Evolutionary conservation across 2,329 filamentous ascomycete genomes (phyloP), one percentile per base, ranked within the genome.

Genomic region (Colletotrichum salicis): DNA sequence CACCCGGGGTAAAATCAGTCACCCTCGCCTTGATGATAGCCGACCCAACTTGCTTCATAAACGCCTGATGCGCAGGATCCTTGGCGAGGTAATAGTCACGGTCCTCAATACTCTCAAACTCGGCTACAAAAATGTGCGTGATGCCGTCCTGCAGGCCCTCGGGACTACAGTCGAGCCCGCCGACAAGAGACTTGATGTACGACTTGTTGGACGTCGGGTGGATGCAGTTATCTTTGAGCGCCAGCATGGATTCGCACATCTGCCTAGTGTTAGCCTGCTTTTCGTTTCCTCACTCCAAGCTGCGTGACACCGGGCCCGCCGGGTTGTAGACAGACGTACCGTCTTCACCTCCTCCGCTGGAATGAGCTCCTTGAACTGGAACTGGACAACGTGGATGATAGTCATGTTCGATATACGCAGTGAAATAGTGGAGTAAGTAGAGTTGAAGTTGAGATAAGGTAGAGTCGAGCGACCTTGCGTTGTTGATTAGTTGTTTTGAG

Each of bases 121-220:
- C 88, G 27, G 87, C 86, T 2, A 95, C 86, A 73, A 94, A 94
- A 0, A 85, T 90, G 77, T 95, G 92, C 0, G 91, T 91, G 62
- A 92, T 88, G 0, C 88, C 91, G 60, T 86, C 84, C 81, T 90
- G 86, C 7, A 86, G 77, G 6, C 88, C 88, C 79, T 93, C 91
- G 0, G 85, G 84, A 33, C 88, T 91, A 73, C 89, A 91, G 76
- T 94, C 88, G 60, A 80, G 81, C 1, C 92, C 92, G 1, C 90
- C 91, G 3, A 84, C 84, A 24, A 86, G 81, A 0, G 86, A 86
- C 73, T 85, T 86, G 72, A 94, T 86, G 76, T 94, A 94, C 0
- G 88, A 86, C 72, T 86, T 82, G 15, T 89, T 81, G 0, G 89
- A 87, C 1, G 80, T 82, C 2, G 91, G 89, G 74, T 92, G 90